These are phyloP conservation scores for Dendrobium chrysotoxum DNA, from an alignment of 106 monocot genomes.

Conservation along the genomic window DNA sequence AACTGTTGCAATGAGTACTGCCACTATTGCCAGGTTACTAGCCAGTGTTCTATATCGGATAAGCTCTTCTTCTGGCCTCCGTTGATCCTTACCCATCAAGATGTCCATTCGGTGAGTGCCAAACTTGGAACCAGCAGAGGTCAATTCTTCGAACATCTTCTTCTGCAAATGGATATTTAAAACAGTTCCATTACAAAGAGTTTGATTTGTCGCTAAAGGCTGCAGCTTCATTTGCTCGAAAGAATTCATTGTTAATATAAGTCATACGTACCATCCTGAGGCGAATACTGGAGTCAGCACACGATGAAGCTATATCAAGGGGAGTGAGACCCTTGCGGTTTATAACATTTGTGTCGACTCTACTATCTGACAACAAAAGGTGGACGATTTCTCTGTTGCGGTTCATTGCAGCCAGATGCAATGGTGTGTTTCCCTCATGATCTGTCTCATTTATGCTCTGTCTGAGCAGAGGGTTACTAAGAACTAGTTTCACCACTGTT, in stretches of 20 bases:
- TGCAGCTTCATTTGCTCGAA: no score
- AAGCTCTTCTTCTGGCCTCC: constrained; percentile 9
- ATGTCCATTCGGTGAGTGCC: constrained; percentile 11
- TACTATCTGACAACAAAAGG: background rate
- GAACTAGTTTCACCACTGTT: constrained; percentile 18
- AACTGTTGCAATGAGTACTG: constrained; percentile 24
- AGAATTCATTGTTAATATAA: background rate
- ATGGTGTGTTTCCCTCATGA: constrained; percentile 20
- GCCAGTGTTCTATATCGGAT: constrained; percentile 6
- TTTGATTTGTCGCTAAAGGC: no score
- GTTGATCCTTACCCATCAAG: background rate
- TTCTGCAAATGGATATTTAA: constrained; percentile 6
- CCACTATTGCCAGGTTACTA: constrained; percentile 22
- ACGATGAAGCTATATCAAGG: constrained; percentile 18
- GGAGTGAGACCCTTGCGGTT: constrained; percentile 14
- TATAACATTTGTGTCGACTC: background rate
- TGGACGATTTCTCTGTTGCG: background rate
- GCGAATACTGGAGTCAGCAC: constrained; percentile 11
- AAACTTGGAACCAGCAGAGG: constrained; percentile 12
- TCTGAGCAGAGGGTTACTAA: background rate
- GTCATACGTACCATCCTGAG: constrained; percentile 12
- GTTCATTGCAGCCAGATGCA: constrained; percentile 13
- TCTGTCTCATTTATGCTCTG: background rate
- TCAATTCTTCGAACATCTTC: constrained; percentile 15
- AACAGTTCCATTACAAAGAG: no score